Percentiles rank a stretch among this genome's conserved stretches.
phyloP scores from a whole-genome alignment of 75 land plant species.

The Sequoiadendron giganteum region DNA sequence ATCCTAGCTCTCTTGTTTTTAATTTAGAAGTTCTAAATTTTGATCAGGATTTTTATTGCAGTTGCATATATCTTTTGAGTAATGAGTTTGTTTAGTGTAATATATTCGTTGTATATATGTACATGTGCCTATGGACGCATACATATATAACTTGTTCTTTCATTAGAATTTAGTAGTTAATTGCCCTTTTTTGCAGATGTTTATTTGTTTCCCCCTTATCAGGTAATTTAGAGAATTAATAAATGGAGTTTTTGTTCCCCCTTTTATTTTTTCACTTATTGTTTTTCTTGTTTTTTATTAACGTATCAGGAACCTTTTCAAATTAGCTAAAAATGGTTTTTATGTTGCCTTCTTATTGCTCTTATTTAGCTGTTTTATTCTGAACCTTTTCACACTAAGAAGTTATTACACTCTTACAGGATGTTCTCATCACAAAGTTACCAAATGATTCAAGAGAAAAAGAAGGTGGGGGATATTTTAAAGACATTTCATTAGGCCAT shows the following conservation, averaged over 20 bases:
- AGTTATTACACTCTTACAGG: slow-evolving; percentile 6
- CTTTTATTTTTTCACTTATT: not conserved
- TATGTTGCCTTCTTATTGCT: not conserved
- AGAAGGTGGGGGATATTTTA: not conserved
- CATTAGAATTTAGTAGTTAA: not conserved
- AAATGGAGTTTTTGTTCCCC: not conserved
- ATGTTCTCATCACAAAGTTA: not conserved
- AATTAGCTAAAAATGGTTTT: not conserved
- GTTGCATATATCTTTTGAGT: not conserved
- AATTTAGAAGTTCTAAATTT: not conserved
- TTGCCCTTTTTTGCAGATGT: not conserved
- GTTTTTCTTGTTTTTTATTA: not conserved
- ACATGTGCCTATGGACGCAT: not conserved
- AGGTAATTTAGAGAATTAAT: not conserved
- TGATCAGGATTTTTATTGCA: not conserved
- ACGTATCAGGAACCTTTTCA: not conserved
- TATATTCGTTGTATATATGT: not conserved
- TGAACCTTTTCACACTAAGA: not conserved
- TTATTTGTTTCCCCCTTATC: not conserved
- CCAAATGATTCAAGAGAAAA: slow-evolving; percentile 5
- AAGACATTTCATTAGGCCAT: slow-evolving; percentile 4
- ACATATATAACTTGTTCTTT: too few relatives aligned
- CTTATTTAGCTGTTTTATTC: not conserved
- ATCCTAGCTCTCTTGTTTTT: not conserved
- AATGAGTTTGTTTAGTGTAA: not conserved